Conservation (phyloP, 2,329 filamentous ascomycete genomes). For the Fusarium xyrophilum region DNA sequence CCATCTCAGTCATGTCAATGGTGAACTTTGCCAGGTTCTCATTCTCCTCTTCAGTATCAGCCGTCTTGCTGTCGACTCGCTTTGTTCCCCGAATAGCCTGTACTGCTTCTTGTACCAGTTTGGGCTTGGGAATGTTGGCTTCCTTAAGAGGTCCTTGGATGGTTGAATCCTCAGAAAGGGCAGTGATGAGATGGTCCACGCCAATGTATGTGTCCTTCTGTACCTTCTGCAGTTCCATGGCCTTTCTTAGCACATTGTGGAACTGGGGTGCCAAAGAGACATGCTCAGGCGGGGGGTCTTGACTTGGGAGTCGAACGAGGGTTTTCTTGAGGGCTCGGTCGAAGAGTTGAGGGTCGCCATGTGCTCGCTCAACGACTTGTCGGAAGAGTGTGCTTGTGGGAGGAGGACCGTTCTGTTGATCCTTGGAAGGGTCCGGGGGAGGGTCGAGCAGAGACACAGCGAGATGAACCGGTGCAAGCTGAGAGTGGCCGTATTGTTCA, state of each 20-base stretch:
- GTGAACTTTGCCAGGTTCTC: constrained; percentile 98
- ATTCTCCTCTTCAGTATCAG: constrained; percentile 89
- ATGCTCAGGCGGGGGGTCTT: constrained; percentile 92
- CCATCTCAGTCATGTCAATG: constrained; percentile 97
- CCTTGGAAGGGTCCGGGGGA: constrained; percentile 76
- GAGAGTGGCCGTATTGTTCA: constrained; percentile 88
- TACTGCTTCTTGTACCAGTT: constrained; percentile 89
- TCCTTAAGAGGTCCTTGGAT: constrained; percentile 81
- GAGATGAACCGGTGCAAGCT: constrained; percentile 88
- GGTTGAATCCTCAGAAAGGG: constrained; percentile 77
- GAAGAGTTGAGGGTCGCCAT: constrained; percentile 89
- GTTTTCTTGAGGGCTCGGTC: constrained; percentile 90
- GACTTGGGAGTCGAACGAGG: constrained; percentile 88
- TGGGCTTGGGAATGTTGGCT: constrained; percentile 88
- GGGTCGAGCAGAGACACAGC: constrained; percentile 83
- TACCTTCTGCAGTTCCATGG: constrained; percentile 91
- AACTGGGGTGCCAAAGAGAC: constrained; percentile 84
- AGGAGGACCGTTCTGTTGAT: constrained; percentile 79
- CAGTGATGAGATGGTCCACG: constrained; percentile 90
- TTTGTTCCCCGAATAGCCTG: constrained; percentile 90
- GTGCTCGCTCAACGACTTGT: constrained; percentile 91
- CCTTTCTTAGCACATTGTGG: constrained; percentile 80
- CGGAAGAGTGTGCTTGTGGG: constrained; percentile 80
- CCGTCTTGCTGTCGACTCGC: constrained; percentile 94
- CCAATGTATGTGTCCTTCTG: constrained; percentile 96